Percentiles rank a stretch among this genome's conserved stretches.
Evolutionary conservation across 1,284 basidiomycete species (phyloP).

Genomic region (Gymnopus androsaceus): DNA sequence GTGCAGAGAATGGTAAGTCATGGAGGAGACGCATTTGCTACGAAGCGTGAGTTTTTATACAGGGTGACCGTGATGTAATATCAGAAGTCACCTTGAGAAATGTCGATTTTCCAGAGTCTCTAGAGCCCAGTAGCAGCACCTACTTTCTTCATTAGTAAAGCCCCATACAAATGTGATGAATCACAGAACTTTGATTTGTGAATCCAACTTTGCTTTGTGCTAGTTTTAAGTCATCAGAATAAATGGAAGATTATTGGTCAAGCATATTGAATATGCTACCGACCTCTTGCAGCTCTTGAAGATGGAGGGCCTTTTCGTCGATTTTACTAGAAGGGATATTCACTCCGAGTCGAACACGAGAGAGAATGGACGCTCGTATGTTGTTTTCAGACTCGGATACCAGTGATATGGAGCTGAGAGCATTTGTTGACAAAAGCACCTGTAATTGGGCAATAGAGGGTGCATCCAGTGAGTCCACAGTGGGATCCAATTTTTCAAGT

Average conservation of each 20-base stretch:
- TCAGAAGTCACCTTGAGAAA: slow-evolving; percentile 70
- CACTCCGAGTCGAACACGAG: too few species aligned
- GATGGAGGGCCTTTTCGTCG: slow-evolving; percentile 49
- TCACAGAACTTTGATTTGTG: slow-evolving; percentile 67
- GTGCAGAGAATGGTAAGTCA: slow-evolving; percentile 70
- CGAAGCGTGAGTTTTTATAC: neutral
- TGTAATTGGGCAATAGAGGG: too few species aligned
- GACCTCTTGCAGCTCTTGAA: slow-evolving; percentile 56
- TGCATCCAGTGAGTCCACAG: too few species aligned
- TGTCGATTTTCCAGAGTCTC: slow-evolving; percentile 93
- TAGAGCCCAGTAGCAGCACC: slow-evolving; percentile 90
- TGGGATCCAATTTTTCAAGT: too few species aligned
- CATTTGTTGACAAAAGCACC: too few species aligned
- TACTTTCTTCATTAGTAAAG: too few species aligned
- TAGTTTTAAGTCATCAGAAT: too few species aligned
- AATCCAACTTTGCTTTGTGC: slow-evolving; percentile 70
- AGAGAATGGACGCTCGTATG: too few species aligned
- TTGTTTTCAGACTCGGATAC: too few species aligned
- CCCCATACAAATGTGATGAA: slow-evolving; percentile 48
- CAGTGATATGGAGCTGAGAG: too few species aligned
- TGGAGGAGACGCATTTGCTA: slow-evolving; percentile 92
- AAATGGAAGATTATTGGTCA: neutral
- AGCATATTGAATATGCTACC: slow-evolving; percentile 26
- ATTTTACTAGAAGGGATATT: too few species aligned
- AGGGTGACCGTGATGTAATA: neutral